Percentiles rank a stretch among this genome's conserved stretches.
Conservation (phyloP, 352 stramenopile genomes). For the Phytophthora foliorum region DNA sequence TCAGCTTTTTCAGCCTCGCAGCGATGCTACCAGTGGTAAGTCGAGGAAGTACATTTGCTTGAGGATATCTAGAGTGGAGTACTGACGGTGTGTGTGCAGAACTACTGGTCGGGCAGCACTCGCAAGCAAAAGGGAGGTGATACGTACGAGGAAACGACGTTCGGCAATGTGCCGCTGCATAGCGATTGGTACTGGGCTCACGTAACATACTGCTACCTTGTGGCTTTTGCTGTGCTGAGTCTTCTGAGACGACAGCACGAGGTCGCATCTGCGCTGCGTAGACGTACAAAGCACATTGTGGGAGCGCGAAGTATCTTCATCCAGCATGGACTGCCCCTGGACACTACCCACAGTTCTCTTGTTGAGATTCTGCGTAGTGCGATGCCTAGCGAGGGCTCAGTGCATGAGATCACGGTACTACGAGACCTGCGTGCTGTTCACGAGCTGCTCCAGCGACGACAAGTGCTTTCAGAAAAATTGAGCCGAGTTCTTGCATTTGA, state of each 20-base stretch:
- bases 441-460: slow-evolving; percentile 59
- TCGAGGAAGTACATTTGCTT: slow-evolving; percentile 6
- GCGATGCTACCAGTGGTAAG: slow-evolving; percentile 81
- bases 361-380: slow-evolving; percentile 47
- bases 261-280: slow-evolving; percentile 55
- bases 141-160: slow-evolving; percentile 83
- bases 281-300: slow-evolving; percentile 72
- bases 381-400: slow-evolving; percentile 42
- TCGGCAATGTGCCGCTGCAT: slow-evolving; percentile 83
- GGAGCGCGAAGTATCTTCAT: slow-evolving; percentile 80
- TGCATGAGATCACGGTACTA: slow-evolving; percentile 76
- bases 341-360: slow-evolving; percentile 60
- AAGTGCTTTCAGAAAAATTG: slow-evolving; percentile 54
- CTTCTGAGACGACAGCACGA: slow-evolving; percentile 67
- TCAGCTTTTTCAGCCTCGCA: slow-evolving; percentile 75
- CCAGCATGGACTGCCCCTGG: slow-evolving; percentile 59
- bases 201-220: slow-evolving; percentile 81
- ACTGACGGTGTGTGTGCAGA: slow-evolving; percentile 42
- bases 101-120: slow-evolving; percentile 70
- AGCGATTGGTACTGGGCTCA: slow-evolving; percentile 86
- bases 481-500: slow-evolving; percentile 68
- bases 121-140: slow-evolving; percentile 40
- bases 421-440: slow-evolving; percentile 72
- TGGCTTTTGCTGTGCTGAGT: slow-evolving; percentile 57
- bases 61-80: not conserved